phyloP scores from a whole-genome alignment of 2,329 filamentous ascomycete species.

The Orbilia blumenaviensis region DNA sequence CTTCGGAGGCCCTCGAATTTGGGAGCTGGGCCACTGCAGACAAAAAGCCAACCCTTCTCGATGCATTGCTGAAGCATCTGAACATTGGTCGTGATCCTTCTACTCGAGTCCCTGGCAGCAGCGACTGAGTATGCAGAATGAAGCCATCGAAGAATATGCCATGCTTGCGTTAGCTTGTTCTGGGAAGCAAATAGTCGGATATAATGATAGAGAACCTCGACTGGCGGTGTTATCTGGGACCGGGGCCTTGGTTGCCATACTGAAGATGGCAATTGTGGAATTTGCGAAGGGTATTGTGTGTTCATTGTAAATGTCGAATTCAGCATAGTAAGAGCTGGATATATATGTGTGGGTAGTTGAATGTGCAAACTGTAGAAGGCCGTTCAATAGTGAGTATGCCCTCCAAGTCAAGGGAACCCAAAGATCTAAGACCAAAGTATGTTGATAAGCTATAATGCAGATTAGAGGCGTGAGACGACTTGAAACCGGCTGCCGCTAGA shows the following conservation, averaged over 20 bases:
- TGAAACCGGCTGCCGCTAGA: slow-evolving; percentile 28
- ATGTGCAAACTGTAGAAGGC: slow-evolving; percentile 1
- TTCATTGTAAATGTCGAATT: slow-evolving; percentile 27
- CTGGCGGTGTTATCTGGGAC: slow-evolving; percentile 49
- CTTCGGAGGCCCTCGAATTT: slow-evolving; percentile 46
- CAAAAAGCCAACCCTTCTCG: slow-evolving; percentile 54
- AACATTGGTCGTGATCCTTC: slow-evolving; percentile 46
- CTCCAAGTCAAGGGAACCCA: slow-evolving; percentile 53
- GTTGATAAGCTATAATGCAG: slow-evolving; percentile 29
- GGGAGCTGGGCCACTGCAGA: slow-evolving; percentile 37
- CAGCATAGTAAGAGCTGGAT: slow-evolving; percentile 17
- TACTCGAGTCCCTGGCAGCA: slow-evolving; percentile 41
- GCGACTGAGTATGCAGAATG: slow-evolving; percentile 47
- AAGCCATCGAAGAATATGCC: slow-evolving; percentile 51
- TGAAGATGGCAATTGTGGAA: slow-evolving; percentile 47
- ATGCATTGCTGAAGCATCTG: slow-evolving; percentile 52
- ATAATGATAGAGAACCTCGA: slow-evolving; percentile 52
- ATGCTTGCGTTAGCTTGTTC: slow-evolving; percentile 47
- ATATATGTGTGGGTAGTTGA: neutral
- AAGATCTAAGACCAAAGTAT: slow-evolving; percentile 20
- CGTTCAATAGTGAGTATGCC: slow-evolving; percentile 34
- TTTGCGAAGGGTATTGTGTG: neutral
- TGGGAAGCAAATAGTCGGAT: slow-evolving; percentile 50
- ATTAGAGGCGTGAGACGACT: slow-evolving; percentile 35
- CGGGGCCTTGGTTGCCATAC: slow-evolving; percentile 51